phyloP scores from a whole-genome alignment of 2,329 filamentous ascomycete genomes.

The Fusarium compactum region DNA sequence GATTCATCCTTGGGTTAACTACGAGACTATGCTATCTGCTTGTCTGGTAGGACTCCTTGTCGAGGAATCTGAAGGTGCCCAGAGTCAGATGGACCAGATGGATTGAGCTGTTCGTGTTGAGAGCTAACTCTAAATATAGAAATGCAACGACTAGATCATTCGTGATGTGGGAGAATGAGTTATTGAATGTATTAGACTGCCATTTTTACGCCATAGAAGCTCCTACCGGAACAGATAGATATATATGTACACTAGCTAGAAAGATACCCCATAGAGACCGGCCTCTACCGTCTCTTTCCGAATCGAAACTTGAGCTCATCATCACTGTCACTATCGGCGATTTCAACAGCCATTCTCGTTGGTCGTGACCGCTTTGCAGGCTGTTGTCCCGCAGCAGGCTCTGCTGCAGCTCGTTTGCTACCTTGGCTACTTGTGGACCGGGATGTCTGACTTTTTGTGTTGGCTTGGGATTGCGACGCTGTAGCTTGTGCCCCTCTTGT shows the following conservation, averaged over 20 bases:
- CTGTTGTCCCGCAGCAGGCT: constrained; percentile 46
- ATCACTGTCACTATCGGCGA: constrained; percentile 62
- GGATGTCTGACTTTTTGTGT: constrained; percentile 48
- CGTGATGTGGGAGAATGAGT: background rate
- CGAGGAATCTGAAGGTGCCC: constrained; percentile 62
- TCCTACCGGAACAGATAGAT: constrained; percentile 33
- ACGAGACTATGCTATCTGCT: constrained; percentile 74
- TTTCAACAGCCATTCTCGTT: constrained; percentile 52
- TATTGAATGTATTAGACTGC: constrained; percentile 18
- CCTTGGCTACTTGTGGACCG: constrained; percentile 45
- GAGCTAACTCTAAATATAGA: background rate
- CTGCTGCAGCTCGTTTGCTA: constrained; percentile 53
- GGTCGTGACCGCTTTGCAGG: constrained; percentile 51
- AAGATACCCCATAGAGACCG: constrained; percentile 49
- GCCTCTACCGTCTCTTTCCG: constrained; percentile 59
- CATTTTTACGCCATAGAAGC: constrained; percentile 29
- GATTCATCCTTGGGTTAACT: constrained; percentile 79
- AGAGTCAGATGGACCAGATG: constrained; percentile 69
- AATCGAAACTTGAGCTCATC: constrained; percentile 70
- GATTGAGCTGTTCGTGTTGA: constrained; percentile 57
- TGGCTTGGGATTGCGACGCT: constrained; percentile 48
- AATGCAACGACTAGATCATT: background rate
- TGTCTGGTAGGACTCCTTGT: constrained; percentile 74
- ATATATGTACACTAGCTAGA: constrained; percentile 45
- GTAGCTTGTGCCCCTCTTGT: constrained; percentile 40